These are phyloP conservation scores for Dactylellina parvicollis DNA, from an alignment of 2,329 filamentous ascomycete genomes.

Conservation along the genomic window DNA sequence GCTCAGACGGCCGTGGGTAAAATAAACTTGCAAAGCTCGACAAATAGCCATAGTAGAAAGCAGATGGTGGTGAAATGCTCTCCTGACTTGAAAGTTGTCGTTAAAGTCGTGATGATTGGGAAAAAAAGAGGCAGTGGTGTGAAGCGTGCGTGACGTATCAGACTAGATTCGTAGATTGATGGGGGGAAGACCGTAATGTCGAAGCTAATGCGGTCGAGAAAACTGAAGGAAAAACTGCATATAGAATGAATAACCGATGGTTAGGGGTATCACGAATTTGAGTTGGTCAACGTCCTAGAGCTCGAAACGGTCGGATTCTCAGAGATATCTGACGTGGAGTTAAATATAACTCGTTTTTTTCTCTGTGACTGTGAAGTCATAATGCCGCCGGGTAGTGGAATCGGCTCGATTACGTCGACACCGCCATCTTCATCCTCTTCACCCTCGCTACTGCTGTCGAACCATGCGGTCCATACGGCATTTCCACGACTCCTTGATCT, in stretches of 20 bases:
- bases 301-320: conserved; percentile 40
- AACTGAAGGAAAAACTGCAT: background rate
- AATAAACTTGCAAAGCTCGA: conserved; percentile 16
- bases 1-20: conserved; percentile 4
- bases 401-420: conserved; percentile 48
- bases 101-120: conserved; percentile 4
- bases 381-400: conserved; percentile 48
- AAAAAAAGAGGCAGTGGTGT: background rate
- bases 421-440: conserved; percentile 26
- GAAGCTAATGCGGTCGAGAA: background rate
- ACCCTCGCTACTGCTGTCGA: conserved; percentile 47
- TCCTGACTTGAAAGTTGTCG: conserved; percentile 40
- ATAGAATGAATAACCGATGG: background rate
- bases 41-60: conserved; percentile 35
- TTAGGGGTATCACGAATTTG: conserved; percentile 1
- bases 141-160: conserved; percentile 15
- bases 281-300: conserved; percentile 33
- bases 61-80: conserved; percentile 18
- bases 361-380: conserved; percentile 47
- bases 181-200: conserved; percentile 2
- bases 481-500: conserved; percentile 47
- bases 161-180: conserved; percentile 10
- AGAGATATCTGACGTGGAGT: conserved; percentile 52
- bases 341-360: conserved; percentile 46
- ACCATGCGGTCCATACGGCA: conserved; percentile 48